Base-by-base conservation (phyloP, 75 land plant species). In the Sequoiadendron giganteum region DNA sequence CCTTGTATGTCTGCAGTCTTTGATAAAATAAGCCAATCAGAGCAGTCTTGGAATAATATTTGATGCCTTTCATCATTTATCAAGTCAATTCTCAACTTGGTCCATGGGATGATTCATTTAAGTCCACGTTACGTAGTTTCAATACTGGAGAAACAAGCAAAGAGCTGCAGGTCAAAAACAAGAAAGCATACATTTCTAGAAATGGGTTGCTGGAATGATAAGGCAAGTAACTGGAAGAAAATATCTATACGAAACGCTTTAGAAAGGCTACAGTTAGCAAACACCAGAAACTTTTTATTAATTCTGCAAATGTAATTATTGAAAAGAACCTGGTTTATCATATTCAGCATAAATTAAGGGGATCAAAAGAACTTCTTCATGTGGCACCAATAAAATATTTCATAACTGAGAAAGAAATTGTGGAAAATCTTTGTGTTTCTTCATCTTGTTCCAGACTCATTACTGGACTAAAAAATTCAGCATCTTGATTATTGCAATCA, bases 231-330 rank as follows among this genome's bases (percentile, higher is more conserved):
- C 30, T 82, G 52, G 84, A 82, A 47, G 84, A 30, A 47, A 47
- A 47, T n/a, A n/a, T 82, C 84, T 47, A 45, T 82, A 82, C 47
- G 84, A 45, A 82, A 47, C 47, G 49, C 84, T 82, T 82, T 47
- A n/a, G 84, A 45, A 47, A 47, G 48, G 84, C 25, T 34, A 13
- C 32, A 16, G 21, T 82, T 82, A 25, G 34, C 52, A 45, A 47
- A 82, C 49, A 47, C 10, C 52, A 82, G 47, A 82, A 47, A 21
- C 47, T 15, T n/a, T 82, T 0, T 45, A 21, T 19, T 82, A 82
- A 82, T 19, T 82, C 84, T 30, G 47, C 47, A 18, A 82, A 82
- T 82, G 30, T 49, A 82, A 8, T 82, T 80, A 18, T 47, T 52
- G 32, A 43, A 82, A 82, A 28, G 84, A 13, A n/a, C 30, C 52